A percentile compares a stretch with the other conserved stretches of the same genome.
Evolutionary conservation across 257 asterid species (phyloP).

Genomic region (Gardenia jasminoides): DNA sequence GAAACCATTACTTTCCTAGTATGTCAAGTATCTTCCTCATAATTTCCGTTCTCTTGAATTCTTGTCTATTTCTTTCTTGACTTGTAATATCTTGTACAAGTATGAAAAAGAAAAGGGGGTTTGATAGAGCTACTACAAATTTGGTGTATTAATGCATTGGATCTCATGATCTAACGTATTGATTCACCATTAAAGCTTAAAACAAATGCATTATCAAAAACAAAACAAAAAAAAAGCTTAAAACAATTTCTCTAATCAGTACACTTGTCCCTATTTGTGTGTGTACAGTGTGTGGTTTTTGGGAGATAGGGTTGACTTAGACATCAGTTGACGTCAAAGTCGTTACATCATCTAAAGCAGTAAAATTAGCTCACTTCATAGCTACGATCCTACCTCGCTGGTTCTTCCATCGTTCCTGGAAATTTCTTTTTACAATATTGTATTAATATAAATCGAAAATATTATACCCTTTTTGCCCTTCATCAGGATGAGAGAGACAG

Average conservation of each 20-base stretch:
- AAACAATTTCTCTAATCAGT: too few species aligned
- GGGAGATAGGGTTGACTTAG: slow-evolving; percentile 24
- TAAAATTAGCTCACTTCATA: slow-evolving; percentile 3
- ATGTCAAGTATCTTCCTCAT: background rate
- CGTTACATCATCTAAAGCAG: slow-evolving; percentile 24
- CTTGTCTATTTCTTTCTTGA: background rate
- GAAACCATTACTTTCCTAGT: background rate
- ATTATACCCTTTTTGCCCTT: slow-evolving; percentile 1
- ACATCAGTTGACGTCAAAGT: slow-evolving; percentile 36
- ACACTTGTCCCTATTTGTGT: background rate
- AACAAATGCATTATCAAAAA: too few species aligned
- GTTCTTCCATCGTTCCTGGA: slow-evolving; percentile 50
- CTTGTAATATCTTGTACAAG: too few species aligned
- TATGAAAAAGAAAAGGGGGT: too few species aligned
- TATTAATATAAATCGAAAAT: background rate
- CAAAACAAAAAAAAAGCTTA: too few species aligned
- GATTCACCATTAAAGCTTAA: too few species aligned
- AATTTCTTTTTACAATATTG: slow-evolving; percentile 26
- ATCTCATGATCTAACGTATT: too few species aligned
- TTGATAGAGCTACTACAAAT: too few species aligned
- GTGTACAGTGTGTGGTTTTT: background rate
- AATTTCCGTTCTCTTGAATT: background rate
- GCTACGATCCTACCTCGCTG: slow-evolving; percentile 24
- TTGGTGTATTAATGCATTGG: too few species aligned
- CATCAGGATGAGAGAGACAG: background rate